phyloP scores from a whole-genome alignment of 2,329 filamentous ascomycete species.

The Byssochlamys sp. region DNA sequence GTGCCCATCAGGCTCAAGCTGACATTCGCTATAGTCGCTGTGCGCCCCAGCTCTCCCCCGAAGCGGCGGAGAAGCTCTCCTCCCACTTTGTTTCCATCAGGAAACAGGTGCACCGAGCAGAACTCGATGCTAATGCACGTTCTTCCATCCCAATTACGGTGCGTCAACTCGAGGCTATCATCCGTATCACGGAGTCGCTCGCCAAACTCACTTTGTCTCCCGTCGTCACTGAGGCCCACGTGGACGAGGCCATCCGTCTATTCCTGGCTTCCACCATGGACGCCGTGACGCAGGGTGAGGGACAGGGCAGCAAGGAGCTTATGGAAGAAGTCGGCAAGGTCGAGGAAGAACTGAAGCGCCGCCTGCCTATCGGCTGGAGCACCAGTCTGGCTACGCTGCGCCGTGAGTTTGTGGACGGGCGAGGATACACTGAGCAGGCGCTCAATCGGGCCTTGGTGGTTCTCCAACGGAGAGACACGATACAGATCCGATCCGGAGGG shows the following conservation, averaged over 20 bases:
- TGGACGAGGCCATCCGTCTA: slow-evolving; percentile 91
- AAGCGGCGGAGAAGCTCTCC: slow-evolving; percentile 89
- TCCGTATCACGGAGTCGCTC: slow-evolving; percentile 90
- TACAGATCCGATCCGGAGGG: slow-evolving; percentile 41
- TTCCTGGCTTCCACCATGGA: slow-evolving; percentile 98
- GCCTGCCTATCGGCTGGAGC: slow-evolving; percentile 89
- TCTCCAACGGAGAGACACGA: slow-evolving; percentile 73
- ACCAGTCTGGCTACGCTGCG: slow-evolving; percentile 78
- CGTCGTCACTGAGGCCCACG: slow-evolving; percentile 78
- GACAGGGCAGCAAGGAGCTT: slow-evolving; percentile 73
- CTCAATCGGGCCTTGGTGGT: slow-evolving; percentile 77
- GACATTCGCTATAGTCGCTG: slow-evolving; percentile 55
- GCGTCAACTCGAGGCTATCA: slow-evolving; percentile 90
- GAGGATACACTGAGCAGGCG: slow-evolving; percentile 78
- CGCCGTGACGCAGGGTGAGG: slow-evolving; percentile 81
- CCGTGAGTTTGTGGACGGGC: slow-evolving; percentile 82
- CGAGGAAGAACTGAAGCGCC: slow-evolving; percentile 76
- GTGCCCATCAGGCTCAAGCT: slow-evolving; percentile 3
- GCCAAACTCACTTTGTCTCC: slow-evolving; percentile 82
- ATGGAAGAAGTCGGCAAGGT: slow-evolving; percentile 82
- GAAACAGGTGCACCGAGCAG: slow-evolving; percentile 81
- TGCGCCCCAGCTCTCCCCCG: slow-evolving; percentile 77
- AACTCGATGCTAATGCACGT: slow-evolving; percentile 78
- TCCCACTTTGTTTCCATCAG: slow-evolving; percentile 96
- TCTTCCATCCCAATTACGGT: slow-evolving; percentile 96